Evolutionary conservation across 1,284 basidiomycete species (phyloP).

Genomic region (Earliella scabrosa): DNA sequence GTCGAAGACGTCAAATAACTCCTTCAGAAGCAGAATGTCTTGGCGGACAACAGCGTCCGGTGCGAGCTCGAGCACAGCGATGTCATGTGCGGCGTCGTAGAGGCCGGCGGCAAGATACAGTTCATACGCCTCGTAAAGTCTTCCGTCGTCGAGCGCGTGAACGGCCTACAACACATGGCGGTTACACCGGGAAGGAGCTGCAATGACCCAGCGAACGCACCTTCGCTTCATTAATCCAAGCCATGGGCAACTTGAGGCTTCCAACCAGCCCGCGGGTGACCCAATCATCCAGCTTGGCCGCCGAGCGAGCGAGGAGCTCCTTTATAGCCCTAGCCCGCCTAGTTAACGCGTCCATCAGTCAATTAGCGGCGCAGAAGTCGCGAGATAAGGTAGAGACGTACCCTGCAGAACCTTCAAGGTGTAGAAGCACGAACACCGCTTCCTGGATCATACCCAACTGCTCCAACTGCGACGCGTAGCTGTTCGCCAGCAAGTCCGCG

Average conservation of each 20-base stretch:
- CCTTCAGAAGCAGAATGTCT: conserved; percentile 75
- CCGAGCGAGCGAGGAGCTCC: conserved; percentile 80
- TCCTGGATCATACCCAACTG: conserved; percentile 81
- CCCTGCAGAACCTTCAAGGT: conserved; percentile 83
- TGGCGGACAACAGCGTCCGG: conserved; percentile 88
- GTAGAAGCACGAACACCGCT: conserved; percentile 88
- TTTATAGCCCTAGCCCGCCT: conserved; percentile 84
- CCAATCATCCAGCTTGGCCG: conserved; percentile 70
- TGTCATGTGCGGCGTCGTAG: conserved; percentile 78
- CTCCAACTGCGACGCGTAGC: conserved; percentile 91
- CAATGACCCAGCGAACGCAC: conserved; percentile 43
- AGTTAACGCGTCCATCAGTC: not conserved
- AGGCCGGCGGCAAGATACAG: conserved; percentile 75
- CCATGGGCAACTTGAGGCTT: conserved; percentile 78
- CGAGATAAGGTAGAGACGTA: conserved; percentile 37
- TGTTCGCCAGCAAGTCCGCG: conserved; percentile 83
- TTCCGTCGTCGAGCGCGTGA: conserved; percentile 62
- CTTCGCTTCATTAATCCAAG: conserved; percentile 91
- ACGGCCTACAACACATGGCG: conserved; percentile 55
- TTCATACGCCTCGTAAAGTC: conserved; percentile 80
- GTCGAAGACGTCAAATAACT: conserved; percentile 75
- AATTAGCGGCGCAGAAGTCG: conserved; percentile 30
- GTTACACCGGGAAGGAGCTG: not conserved
- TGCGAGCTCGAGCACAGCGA: conserved; percentile 84
- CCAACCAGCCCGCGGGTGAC: conserved; percentile 74